Percentiles rank a stretch among this genome's conserved stretches.
These are phyloP conservation scores for Elongisporangium anandrum DNA, from an alignment of 352 stramenopile species.

Conservation along the genomic window DNA sequence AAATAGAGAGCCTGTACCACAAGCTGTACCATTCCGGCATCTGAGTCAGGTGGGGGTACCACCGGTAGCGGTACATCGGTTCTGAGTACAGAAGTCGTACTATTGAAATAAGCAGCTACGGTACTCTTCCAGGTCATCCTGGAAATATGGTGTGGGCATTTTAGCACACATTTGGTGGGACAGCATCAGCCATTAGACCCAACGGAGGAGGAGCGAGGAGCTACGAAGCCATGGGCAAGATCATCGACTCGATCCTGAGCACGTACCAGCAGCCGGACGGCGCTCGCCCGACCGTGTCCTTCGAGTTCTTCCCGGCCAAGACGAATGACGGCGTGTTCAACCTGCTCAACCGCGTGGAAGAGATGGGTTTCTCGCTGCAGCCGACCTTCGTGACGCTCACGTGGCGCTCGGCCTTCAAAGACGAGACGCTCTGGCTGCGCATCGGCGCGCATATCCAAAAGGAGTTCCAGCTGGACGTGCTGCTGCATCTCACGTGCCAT, in stretches of 20 bases:
- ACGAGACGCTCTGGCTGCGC: constrained; percentile 87
- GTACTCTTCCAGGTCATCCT: neutral
- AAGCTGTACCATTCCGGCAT: neutral
- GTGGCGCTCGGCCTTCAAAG: constrained; percentile 87
- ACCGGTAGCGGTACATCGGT: neutral
- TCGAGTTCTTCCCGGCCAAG: constrained; percentile 88
- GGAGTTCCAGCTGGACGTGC: constrained; percentile 78
- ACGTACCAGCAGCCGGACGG: constrained; percentile 39
- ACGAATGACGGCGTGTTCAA: constrained; percentile 85
- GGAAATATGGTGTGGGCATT: neutral
- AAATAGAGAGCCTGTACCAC: neutral
- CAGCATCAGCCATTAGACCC: neutral
- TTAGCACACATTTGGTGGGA: neutral
- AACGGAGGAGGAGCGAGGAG: neutral
- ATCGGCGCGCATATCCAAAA: constrained; percentile 88
- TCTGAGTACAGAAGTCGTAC: neutral
- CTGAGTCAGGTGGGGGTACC: neutral
- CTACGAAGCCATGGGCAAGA: constrained; percentile 55
- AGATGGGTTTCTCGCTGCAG: constrained; percentile 82
- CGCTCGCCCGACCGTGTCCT: constrained; percentile 61
- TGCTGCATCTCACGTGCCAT: constrained; percentile 81
- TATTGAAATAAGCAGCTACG: neutral
- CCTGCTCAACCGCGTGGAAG: constrained; percentile 76
- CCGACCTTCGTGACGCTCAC: constrained; percentile 88
- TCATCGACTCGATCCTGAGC: constrained; percentile 71